A percentile compares a stretch with the other conserved stretches of the same genome.
These are phyloP conservation scores for Colletotrichum liriopes DNA, from an alignment of 2,329 filamentous ascomycete genomes.

Conservation along the genomic window DNA sequence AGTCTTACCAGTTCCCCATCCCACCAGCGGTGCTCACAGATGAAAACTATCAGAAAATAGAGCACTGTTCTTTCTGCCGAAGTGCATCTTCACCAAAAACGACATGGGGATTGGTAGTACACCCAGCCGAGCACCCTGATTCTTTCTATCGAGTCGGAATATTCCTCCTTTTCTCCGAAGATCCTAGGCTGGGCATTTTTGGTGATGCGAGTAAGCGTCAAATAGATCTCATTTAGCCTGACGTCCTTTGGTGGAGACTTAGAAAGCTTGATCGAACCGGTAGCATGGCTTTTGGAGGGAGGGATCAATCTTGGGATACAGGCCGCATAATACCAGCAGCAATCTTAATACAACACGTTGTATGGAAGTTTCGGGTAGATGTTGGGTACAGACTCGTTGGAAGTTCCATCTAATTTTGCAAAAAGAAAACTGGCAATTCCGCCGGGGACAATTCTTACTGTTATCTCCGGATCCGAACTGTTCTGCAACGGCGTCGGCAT, in stretches of 20 bases:
- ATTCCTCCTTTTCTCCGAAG: slow-evolving; percentile 6
- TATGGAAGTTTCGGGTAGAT: too few species aligned
- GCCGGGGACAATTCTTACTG: not conserved
- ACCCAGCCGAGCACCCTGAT: not conserved
- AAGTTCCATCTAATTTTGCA: too few species aligned
- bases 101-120: not conserved
- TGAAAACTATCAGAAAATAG: not conserved
- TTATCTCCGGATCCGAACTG: not conserved
- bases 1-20: not conserved
- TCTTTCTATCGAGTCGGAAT: slow-evolving; percentile 4
- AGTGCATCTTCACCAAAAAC: not conserved
- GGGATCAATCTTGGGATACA: too few species aligned
- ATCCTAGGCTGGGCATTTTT: not conserved
- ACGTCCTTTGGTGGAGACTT: not conserved
- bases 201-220: not conserved
- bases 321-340: too few species aligned
- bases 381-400: too few species aligned
- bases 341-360: too few species aligned
- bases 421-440: too few species aligned
- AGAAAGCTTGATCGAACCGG: not conserved
- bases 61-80: not conserved
- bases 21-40: not conserved
- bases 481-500: not conserved
- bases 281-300: too few species aligned
- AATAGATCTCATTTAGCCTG: not conserved